These are phyloP conservation scores for Pyrenophora tritici-repentis DNA, from an alignment of 2,329 filamentous ascomycete genomes.

Conservation along the genomic window DNA sequence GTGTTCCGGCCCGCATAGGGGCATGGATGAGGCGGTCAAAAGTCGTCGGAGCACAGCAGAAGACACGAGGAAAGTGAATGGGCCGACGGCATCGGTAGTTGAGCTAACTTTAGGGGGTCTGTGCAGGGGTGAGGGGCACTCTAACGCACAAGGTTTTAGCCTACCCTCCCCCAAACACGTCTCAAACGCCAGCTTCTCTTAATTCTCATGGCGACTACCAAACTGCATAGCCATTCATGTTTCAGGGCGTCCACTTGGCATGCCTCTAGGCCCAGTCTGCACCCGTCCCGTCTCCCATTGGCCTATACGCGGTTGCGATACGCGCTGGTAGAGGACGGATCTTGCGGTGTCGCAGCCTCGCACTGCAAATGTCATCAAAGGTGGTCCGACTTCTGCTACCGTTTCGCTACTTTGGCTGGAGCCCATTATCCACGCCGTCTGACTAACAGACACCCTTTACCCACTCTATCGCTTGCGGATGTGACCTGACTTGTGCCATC, in stretches of 20 bases:
- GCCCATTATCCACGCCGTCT: constrained; percentile 5
- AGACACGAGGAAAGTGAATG: background rate
- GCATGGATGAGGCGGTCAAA: constrained; percentile 3
- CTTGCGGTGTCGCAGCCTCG: constrained; percentile 40
- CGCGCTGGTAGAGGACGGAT: constrained; percentile 32
- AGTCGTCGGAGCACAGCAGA: constrained; percentile 4
- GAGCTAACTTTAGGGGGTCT: too few relatives aligned
- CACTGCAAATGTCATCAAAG: constrained; percentile 25
- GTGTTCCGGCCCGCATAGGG: constrained; percentile 3
- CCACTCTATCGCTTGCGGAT: constrained; percentile 27
- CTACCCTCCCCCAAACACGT: constrained; percentile 28
- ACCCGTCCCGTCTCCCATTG: constrained; percentile 29
- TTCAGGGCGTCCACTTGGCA: constrained; percentile 31
- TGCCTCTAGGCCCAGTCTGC: constrained; percentile 20
- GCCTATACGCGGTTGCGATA: constrained; percentile 38
- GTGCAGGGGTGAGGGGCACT: too few relatives aligned
- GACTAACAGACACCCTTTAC: constrained; percentile 28
- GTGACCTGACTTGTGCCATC: constrained; percentile 33
- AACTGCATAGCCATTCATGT: constrained; percentile 34
- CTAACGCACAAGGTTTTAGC: constrained; percentile 32
- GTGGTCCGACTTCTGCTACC: constrained; percentile 45
- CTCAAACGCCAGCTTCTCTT: constrained; percentile 35
- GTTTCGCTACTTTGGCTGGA: constrained; percentile 32
- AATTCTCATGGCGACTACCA: constrained; percentile 25
- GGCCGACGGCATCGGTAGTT: constrained; percentile 4